Conservation (phyloP, 169 alveolate genomes). For the Plasmodium yoelii region DNA sequence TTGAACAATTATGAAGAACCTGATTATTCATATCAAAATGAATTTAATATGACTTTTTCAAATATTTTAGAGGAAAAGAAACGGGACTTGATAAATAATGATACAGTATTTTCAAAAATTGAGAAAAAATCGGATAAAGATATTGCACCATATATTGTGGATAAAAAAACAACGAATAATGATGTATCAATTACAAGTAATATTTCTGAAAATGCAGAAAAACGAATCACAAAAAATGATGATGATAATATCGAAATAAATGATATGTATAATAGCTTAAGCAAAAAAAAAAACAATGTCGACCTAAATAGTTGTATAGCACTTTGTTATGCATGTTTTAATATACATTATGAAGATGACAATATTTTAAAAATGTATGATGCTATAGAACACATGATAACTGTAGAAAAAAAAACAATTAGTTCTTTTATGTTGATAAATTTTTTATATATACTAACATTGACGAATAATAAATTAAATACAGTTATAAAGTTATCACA, state of each 20-base stretch:
- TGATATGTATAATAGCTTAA: neutral
- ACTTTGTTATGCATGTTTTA: slow-evolving; percentile 62
- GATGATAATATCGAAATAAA: neutral
- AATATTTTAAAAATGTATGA: slow-evolving; percentile 56
- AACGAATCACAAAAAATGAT: neutral
- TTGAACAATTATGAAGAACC: slow-evolving; percentile 9
- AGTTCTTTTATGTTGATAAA: slow-evolving; percentile 59
- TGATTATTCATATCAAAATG: neutral
- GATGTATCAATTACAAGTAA: neutral
- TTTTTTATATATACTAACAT: slow-evolving; percentile 32
- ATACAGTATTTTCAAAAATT: neutral
- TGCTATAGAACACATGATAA: slow-evolving; percentile 61
- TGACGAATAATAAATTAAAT: slow-evolving; percentile 56
- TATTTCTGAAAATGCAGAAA: neutral
- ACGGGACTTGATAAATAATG: neutral
- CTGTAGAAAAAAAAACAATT: slow-evolving; percentile 40
- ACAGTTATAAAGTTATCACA: slow-evolving; percentile 13
- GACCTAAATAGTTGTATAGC: slow-evolving; percentile 70
- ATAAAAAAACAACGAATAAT: neutral
- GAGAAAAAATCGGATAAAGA: neutral
- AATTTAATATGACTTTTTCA: too few relatives aligned
- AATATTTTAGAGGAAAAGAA: neutral
- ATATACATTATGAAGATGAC: slow-evolving; percentile 70
- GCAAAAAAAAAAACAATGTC: slow-evolving; percentile 8
- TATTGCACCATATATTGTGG: neutral